Conservation (phyloP, 2,329 filamentous ascomycete genomes). For the Claviceps capensis region DNA sequence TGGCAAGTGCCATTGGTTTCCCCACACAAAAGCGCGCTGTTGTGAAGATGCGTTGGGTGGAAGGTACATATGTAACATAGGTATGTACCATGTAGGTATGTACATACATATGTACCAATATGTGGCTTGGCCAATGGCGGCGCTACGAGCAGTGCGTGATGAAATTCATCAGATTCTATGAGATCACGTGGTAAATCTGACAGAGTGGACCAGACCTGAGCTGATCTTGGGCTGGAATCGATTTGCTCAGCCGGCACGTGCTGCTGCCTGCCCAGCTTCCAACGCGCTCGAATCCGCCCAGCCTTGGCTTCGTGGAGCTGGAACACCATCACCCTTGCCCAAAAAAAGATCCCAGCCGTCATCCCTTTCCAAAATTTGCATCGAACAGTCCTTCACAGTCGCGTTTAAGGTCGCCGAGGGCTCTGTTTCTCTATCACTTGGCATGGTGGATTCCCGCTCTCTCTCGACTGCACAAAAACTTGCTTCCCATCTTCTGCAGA, state of each 20-base stretch:
- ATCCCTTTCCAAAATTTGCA: background rate
- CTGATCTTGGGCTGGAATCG: too few relatives aligned
- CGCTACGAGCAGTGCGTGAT: too few relatives aligned
- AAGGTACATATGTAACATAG: too few relatives aligned
- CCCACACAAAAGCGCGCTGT: too few relatives aligned
- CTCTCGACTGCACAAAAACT: background rate
- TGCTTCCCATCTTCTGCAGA: background rate
- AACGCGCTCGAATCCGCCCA: background rate
- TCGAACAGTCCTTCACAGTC: background rate
- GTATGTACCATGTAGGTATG: too few relatives aligned
- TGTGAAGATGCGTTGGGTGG: too few relatives aligned
- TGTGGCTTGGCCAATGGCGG: too few relatives aligned
- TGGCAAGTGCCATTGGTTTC: too few relatives aligned
- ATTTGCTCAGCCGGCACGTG: background rate
- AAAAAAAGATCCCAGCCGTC: slow-evolving; percentile 6
- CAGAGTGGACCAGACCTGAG: too few relatives aligned
- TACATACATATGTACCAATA: too few relatives aligned
- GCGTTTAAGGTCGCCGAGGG: background rate
- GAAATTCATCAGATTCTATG: too few relatives aligned
- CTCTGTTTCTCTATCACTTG: background rate
- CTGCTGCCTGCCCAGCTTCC: background rate
- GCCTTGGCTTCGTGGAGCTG: slow-evolving; percentile 4
- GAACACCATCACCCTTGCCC: background rate
- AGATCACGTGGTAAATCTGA: too few relatives aligned
- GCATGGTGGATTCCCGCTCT: background rate